Percentiles rank a stretch among this genome's conserved stretches.
Evolutionary conservation across 2,329 filamentous ascomycete species (phyloP).

Genomic region (Colletotrichum lini): DNA sequence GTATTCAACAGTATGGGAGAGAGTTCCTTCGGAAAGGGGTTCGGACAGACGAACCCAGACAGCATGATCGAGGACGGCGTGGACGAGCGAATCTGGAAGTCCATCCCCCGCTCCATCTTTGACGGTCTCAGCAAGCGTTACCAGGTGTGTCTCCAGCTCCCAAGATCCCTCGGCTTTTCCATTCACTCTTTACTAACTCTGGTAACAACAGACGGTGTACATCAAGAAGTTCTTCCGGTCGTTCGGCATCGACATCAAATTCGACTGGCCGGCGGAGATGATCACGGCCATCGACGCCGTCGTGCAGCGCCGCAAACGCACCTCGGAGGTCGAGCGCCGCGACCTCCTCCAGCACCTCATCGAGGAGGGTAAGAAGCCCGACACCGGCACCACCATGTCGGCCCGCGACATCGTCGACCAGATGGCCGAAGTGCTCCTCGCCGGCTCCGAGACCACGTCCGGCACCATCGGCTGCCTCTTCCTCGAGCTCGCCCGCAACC

Average conservation of each 20-base stretch:
- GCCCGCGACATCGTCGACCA: constrained; percentile 42
- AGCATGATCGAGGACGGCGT: constrained; percentile 36
- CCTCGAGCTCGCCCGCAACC: constrained; percentile 47
- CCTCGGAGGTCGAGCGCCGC: constrained; percentile 20
- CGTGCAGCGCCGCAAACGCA: constrained; percentile 37
- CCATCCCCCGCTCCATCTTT: constrained; percentile 39
- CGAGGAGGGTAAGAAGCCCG: constrained; percentile 40
- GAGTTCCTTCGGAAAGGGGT: constrained; percentile 47
- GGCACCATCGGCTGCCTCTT: constrained; percentile 48
- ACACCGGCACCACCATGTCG: constrained; percentile 41
- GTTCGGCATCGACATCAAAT: constrained; percentile 22
- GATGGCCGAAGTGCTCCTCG: constrained; percentile 46
- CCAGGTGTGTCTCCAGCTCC: constrained; percentile 4
- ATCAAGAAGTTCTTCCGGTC: constrained; percentile 36
- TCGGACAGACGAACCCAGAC: constrained; percentile 46
- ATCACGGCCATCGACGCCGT: constrained; percentile 39
- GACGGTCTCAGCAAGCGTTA: constrained; percentile 39
- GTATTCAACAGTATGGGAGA: constrained; percentile 44
- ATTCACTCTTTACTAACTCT: background rate
- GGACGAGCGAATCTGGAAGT: constrained; percentile 33
- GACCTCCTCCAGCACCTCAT: constrained; percentile 39
- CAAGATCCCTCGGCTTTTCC: no score
- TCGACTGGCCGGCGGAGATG: constrained; percentile 40
- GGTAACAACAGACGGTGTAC: constrained; percentile 12
- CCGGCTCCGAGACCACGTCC: constrained; percentile 48